Evolutionary conservation across 257 asterid genomes (phyloP).

Genomic region (Ocimum tenuiflorum): DNA sequence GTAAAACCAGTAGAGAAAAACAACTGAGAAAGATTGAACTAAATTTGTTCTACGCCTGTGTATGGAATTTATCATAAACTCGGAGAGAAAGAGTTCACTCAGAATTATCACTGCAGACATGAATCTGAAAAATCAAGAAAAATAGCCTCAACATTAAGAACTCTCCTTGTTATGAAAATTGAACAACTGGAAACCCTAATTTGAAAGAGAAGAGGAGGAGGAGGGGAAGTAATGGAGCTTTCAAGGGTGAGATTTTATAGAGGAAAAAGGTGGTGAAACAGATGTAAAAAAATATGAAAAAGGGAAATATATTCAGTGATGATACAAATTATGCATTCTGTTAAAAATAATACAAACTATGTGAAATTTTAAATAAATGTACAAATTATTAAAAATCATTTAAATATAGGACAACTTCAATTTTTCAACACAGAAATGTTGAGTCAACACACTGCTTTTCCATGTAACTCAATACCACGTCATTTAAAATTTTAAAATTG

Average conservation of each 20-base stretch:
- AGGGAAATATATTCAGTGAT: too few species aligned
- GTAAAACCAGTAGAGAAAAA: conserved; percentile 96
- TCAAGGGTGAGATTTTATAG: conserved; percentile 53
- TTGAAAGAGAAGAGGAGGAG: background rate
- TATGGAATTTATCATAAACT: conserved; percentile 93
- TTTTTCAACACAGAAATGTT: too few species aligned
- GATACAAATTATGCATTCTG: too few species aligned
- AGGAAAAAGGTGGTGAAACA: conserved; percentile 22
- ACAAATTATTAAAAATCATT: too few species aligned
- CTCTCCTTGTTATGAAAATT: background rate
- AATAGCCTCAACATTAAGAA: conserved; percentile 29
- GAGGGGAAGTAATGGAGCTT: conserved; percentile 28
- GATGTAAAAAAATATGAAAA: background rate
- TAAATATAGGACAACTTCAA: too few species aligned
- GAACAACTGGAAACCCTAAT: background rate
- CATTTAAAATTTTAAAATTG: too few species aligned
- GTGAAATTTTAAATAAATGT: too few species aligned
- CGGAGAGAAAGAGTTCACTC: conserved; percentile 70
- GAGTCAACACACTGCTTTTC: too few species aligned
- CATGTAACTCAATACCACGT: too few species aligned
- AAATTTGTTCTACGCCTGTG: conserved; percentile 81
- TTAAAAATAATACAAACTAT: too few species aligned
- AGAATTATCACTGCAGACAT: conserved; percentile 76
- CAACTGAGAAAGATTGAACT: conserved; percentile 94
- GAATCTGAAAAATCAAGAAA: conserved; percentile 46